phyloP scores from a whole-genome alignment of 495 filamentous ascomycete genomes.

The Hyaloscypha bicolor region DNA sequence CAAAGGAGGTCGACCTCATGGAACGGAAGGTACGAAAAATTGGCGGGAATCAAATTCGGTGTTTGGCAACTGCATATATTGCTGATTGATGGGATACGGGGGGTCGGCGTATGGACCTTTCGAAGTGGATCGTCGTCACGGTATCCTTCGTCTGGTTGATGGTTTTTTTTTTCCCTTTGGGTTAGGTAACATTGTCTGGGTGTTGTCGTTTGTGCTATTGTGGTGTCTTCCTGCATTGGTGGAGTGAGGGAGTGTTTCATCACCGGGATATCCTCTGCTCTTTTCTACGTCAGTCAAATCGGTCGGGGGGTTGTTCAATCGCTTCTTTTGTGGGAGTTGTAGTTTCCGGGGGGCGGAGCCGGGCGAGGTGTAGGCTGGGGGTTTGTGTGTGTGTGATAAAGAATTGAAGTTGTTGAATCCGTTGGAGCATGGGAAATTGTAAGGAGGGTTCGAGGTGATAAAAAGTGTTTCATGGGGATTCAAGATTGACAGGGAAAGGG shows the following conservation, averaged over 20 bases:
- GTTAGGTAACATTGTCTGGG: neutral
- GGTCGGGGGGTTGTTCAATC: constrained; percentile 1
- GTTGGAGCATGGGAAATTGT: too few relatives aligned
- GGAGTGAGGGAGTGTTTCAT: constrained; percentile 11
- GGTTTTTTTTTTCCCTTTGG: constrained; percentile 2
- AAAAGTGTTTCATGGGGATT: neutral
- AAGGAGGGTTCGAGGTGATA: too few relatives aligned
- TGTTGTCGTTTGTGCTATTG: neutral
- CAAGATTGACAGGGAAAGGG: neutral
- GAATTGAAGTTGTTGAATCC: too few relatives aligned
- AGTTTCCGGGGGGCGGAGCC: too few relatives aligned
- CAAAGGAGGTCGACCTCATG: neutral
- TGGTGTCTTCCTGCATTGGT: constrained; percentile 12
- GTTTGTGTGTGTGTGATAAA: neutral
- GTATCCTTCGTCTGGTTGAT: neutral
- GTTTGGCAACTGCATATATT: constrained; percentile 29
- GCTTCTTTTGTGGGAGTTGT: neutral
- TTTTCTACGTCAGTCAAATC: neutral
- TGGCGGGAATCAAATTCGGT: constrained; percentile 15
- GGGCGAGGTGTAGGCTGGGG: neutral
- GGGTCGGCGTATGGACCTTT: constrained; percentile 14
- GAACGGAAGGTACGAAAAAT: constrained; percentile 11
- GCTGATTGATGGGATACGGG: constrained; percentile 15
- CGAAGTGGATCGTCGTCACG: neutral
- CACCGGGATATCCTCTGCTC: constrained; percentile 16